These are phyloP conservation scores for Ophiosphaerella herpotricha DNA, from an alignment of 2,329 filamentous ascomycete species.

Conservation along the genomic window DNA sequence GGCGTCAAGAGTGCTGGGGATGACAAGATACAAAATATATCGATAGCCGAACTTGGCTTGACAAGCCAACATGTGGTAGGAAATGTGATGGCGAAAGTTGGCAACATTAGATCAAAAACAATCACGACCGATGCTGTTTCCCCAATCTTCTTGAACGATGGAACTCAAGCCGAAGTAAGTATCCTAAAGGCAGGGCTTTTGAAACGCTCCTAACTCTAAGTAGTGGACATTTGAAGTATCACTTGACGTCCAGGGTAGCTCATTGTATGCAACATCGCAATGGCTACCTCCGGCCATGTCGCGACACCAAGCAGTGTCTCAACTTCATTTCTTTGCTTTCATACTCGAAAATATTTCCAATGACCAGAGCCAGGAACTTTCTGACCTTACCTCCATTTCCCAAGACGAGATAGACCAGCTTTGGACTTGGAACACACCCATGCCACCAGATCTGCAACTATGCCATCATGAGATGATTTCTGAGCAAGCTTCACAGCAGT, in stretches of 20 bases:
- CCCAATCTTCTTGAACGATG: conserved; percentile 34
- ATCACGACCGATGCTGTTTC: conserved; percentile 9
- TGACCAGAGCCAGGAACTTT: conserved; percentile 16
- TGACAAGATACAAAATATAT: conserved; percentile 19
- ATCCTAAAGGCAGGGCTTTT: neutral
- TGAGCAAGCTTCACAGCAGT: conserved; percentile 41
- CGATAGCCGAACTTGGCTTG: conserved; percentile 23
- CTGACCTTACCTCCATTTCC: conserved; percentile 22
- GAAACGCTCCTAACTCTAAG: neutral
- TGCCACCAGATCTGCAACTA: conserved; percentile 50
- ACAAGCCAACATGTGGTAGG: conserved; percentile 14
- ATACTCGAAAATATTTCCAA: conserved; percentile 45
- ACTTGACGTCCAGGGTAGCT: conserved; percentile 27
- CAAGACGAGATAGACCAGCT: conserved; percentile 51
- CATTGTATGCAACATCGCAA: conserved; percentile 46
- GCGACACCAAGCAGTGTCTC: conserved; percentile 49
- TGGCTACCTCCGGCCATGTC: conserved; percentile 51
- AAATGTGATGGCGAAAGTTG: conserved; percentile 21
- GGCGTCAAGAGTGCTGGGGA: conserved; percentile 17
- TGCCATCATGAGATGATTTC: conserved; percentile 56
- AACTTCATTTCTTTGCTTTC: conserved; percentile 50
- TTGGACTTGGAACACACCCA: conserved; percentile 54
- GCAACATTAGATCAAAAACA: conserved; percentile 15
- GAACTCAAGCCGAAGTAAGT: conserved; percentile 35
- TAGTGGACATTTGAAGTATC: conserved; percentile 39